Evolutionary conservation across 2,329 filamentous ascomycete genomes (phyloP).

Genomic region (Phoma sp.): DNA sequence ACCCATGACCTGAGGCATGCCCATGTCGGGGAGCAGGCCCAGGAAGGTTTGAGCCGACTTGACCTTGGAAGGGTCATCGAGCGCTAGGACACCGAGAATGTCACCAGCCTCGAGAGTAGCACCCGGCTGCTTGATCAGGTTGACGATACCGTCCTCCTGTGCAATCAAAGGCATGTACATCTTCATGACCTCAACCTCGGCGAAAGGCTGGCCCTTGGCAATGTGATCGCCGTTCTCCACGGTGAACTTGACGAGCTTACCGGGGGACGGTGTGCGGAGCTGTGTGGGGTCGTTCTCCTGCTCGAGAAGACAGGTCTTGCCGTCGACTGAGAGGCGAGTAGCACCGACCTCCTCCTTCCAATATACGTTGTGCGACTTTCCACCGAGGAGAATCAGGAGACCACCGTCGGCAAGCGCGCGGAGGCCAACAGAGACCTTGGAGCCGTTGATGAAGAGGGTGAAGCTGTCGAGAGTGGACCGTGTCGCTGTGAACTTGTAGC

Average conservation of each 20-base stretch:
- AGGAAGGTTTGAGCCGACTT: constrained; percentile 96
- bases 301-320: constrained; percentile 97
- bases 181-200: constrained; percentile 99
- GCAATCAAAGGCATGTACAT: constrained; percentile 99
- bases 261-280: constrained; percentile 89
- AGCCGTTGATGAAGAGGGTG: constrained; percentile 98
- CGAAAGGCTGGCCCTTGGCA: constrained; percentile 88
- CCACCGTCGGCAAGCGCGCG: constrained; percentile 93
- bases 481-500: constrained; percentile 98
- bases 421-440: constrained; percentile 91
- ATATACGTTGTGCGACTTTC: constrained; percentile 97
- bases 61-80: constrained; percentile 94
- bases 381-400: constrained; percentile 85
- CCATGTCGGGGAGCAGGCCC: constrained; percentile 85
- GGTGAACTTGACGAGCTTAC: constrained; percentile 97
- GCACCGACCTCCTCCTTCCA: constrained; percentile 99
- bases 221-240: constrained; percentile 96
- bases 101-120: constrained; percentile 97
- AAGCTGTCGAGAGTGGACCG: constrained; percentile 92
- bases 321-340: constrained; percentile 92
- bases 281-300: constrained; percentile 99
- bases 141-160: constrained; percentile 93
- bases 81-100: constrained; percentile 93
- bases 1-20: constrained; percentile 84
- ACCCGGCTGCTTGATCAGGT: constrained; percentile 98